Percentiles rank a stretch among this genome's conserved stretches.
phyloP scores from a whole-genome alignment of 2,329 filamentous ascomycete species.

The Berkeleyomyces rouxiae region DNA sequence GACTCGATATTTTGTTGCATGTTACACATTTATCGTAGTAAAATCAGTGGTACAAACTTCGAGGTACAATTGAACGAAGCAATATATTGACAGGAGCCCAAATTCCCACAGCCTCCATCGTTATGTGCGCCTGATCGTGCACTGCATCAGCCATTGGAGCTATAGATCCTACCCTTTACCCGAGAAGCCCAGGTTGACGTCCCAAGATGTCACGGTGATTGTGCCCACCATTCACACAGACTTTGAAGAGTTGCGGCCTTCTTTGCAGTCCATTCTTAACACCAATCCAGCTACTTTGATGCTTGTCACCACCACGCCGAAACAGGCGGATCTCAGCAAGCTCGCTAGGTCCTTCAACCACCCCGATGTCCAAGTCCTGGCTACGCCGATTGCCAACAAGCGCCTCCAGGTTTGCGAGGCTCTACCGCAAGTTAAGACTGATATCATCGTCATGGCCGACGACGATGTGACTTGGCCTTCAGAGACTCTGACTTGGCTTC shows the following conservation, averaged over 20 bases:
- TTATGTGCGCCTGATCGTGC: conserved; percentile 71
- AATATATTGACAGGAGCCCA: too few species aligned
- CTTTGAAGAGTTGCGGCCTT: conserved; percentile 68
- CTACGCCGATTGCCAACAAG: conserved; percentile 80
- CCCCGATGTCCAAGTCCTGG: conserved; percentile 55
- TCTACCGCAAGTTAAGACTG: conserved; percentile 66
- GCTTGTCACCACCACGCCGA: conserved; percentile 73
- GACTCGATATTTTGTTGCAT: neutral
- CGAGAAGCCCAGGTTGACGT: conserved; percentile 60
- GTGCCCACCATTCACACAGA: conserved; percentile 82
- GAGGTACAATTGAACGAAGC: too few species aligned
- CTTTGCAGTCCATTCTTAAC: conserved; percentile 59
- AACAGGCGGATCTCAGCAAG: conserved; percentile 48
- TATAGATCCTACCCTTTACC: conserved; percentile 77
- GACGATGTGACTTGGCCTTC: conserved; percentile 89
- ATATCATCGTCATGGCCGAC: conserved; percentile 82
- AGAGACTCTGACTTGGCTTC: conserved; percentile 75
- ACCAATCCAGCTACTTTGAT: conserved; percentile 58
- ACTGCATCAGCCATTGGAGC: conserved; percentile 69
- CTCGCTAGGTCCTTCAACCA: conserved; percentile 45
- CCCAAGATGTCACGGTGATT: conserved; percentile 80
- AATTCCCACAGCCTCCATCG: conserved; percentile 53
- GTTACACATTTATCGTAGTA: neutral
- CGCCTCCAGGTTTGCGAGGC: conserved; percentile 84
- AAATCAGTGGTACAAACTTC: neutral